Base-by-base conservation (phyloP, 2,329 filamentous ascomycete species). In the Ceratocystis albifundus region DNA sequence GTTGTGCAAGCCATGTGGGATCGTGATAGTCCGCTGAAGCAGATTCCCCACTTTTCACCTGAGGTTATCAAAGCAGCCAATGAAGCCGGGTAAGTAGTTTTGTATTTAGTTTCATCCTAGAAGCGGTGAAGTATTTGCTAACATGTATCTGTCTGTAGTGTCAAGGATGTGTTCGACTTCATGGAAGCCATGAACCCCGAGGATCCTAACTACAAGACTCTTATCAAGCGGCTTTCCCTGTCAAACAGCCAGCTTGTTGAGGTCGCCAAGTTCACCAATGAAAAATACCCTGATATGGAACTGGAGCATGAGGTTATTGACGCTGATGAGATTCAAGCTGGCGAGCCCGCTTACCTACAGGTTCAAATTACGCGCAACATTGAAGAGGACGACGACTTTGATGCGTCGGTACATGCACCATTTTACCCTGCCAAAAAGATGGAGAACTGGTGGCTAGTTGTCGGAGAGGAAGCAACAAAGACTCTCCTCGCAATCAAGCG, bases 1-100 rank as follows among this genome's bases (percentile, higher is more conserved):
- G 90, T 95, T 65, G 92, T 99, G 2, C 94, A 99, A 77, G 92
- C 88, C 62, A 96, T 97, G 90, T 99, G 94, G 94, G 93, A 99
- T 77, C 88, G 92, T 67, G 94, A 99, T 75, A 95, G 89, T 72
- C 92, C 94, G 48, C 82, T 99, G 70, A 96, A 96, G 79, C 94
- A 99, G 76, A 96, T 99, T 73, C 94, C 94, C 71, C 90, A 97
- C 78, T 97, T 97, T 75, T 85, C 87, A 17, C 84, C 87, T 46
- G 87, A 93, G 69, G 87, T 88, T 63, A 87, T 97, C 71, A 88
- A 93, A 76, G 88, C 85, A 70, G 90, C 89, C 57, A 88, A 88
- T 73, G 86, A 89, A 67, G 89, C 86, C 74, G 87, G 84, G 84
- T 89, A 85, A 73, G 83, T 81, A 69, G 61, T 65, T 55, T 62